Evolutionary conservation across 2,329 filamentous ascomycete species (phyloP).

Genomic region (Lecanosticta acicola): DNA sequence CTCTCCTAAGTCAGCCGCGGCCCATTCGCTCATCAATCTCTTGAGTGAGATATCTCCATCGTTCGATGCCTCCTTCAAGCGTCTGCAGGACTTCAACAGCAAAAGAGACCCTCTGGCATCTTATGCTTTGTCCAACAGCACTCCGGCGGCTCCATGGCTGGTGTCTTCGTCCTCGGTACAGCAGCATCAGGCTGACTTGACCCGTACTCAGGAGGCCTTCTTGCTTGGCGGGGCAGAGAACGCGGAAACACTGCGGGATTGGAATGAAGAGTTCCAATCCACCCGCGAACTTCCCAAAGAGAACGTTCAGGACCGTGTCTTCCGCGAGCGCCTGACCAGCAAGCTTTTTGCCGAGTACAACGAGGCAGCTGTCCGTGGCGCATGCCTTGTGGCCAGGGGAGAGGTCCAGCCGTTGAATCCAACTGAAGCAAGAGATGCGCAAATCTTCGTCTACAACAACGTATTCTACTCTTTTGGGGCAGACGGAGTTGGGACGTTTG

Average conservation of each 20-base stretch:
- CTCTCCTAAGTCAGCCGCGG: constrained; percentile 68
- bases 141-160: constrained; percentile 87
- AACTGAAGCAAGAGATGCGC: constrained; percentile 83
- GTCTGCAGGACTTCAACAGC: constrained; percentile 78
- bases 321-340: constrained; percentile 85
- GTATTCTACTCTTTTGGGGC: constrained; percentile 99
- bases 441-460: constrained; percentile 99
- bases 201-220: constrained; percentile 87
- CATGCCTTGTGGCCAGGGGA: constrained; percentile 83
- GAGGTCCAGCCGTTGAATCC: constrained; percentile 93
- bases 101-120: constrained; percentile 81
- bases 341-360: constrained; percentile 98
- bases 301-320: constrained; percentile 89
- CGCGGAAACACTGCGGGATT: constrained; percentile 88
- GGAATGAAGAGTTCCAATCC: constrained; percentile 99
- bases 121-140: constrained; percentile 92
- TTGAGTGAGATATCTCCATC: constrained; percentile 75
- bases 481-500: constrained; percentile 95
- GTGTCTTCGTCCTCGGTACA: constrained; percentile 64
- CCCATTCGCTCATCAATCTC: constrained; percentile 81
- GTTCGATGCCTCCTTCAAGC: constrained; percentile 69
- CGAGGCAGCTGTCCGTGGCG: constrained; percentile 86
- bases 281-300: constrained; percentile 91
- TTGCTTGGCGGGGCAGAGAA: constrained; percentile 87
- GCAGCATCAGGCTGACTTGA: constrained; percentile 73